Base-by-base conservation (phyloP, 306 rosid species). In the Castanea mollissima region DNA sequence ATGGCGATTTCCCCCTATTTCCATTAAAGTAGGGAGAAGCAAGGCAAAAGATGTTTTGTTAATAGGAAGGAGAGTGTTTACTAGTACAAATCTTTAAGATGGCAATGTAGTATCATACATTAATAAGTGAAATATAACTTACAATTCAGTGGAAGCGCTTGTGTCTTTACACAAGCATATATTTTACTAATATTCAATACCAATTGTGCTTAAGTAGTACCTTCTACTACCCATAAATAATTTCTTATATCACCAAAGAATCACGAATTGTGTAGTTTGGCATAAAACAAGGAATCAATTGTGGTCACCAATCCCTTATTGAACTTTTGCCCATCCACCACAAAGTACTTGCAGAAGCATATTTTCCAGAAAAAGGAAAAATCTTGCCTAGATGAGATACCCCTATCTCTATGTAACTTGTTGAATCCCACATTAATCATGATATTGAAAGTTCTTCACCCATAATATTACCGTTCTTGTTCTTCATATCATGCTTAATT, bases 381-480 rank as follows among this genome's bases (percentile, higher is more conserved):
- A 18, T 65, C 1, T 44, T 64, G 38, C 77, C 74, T 31, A 31
- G 49, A 18, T 32, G 49, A 34, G 25, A 34, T 16, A 32, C 46
- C 51, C 71, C 20, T 35, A 32, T 6, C 23, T 31, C 6, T 44
- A 77, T 34, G 56, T 27, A 54, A 18, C 25, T 16, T 13, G 15
- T 27, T 31, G 6, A 15, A 32, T 10, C 46, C 29, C 23, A 55
- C 55, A 41, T 71, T 3, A 69, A 63, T 63, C 74, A 31, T 29
- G 13, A 77, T 79, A 74, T 44, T 75, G 72, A 51, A 54, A 49
- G 64, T 77, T 64, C 72, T 71, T 18, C 65, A 64, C 60, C 78
- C 15, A 62, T 25, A 16, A 2, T 21, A 57, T 71, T 23, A 54
- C 31, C 34, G 14, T n/a, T 74, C 46, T 82, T 63, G 19, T 78